Evolutionary conservation across 139 green algal species (phyloP).

Genomic region (Chlamydomonas schloesseri): DNA sequence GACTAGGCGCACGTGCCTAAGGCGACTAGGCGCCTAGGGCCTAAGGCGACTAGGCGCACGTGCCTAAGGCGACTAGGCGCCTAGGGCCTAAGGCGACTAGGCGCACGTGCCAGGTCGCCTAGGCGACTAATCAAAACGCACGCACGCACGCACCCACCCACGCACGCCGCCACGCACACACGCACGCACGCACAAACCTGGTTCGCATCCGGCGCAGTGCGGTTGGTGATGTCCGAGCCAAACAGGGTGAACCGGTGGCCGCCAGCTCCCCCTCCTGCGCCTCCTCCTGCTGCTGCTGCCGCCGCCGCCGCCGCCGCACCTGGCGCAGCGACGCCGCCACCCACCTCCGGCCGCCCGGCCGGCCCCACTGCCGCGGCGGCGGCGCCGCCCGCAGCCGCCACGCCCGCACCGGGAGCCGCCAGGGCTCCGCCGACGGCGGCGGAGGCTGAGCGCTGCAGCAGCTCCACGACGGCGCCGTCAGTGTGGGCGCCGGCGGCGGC

Average conservation of each 20-base stretch:
- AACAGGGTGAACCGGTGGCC: constrained; percentile 20
- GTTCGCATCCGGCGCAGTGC: background rate
- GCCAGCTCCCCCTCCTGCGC: background rate
- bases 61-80: too few species aligned
- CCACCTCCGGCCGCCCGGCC: background rate
- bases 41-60: too few species aligned
- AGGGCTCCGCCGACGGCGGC: background rate
- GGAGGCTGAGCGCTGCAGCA: constrained; percentile 34
- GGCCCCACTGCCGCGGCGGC: background rate
- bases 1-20: too few species aligned
- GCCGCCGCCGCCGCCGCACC: background rate
- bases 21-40: too few species aligned
- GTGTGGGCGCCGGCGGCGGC: background rate
- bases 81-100: too few species aligned
- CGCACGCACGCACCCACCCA: background rate
- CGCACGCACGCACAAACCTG: background rate
- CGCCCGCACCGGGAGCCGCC: too few species aligned
- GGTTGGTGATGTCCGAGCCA: constrained; percentile 29
- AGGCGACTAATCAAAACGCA: too few species aligned
- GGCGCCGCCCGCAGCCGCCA: background rate
- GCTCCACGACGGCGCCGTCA: background rate
- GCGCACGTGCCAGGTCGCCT: too few species aligned
- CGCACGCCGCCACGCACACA: background rate
- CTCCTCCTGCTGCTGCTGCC: background rate
- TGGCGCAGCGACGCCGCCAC: background rate